These are phyloP conservation scores for Xylariaceae sp. DNA, from an alignment of 2,329 filamentous ascomycete genomes.

Conservation along the genomic window DNA sequence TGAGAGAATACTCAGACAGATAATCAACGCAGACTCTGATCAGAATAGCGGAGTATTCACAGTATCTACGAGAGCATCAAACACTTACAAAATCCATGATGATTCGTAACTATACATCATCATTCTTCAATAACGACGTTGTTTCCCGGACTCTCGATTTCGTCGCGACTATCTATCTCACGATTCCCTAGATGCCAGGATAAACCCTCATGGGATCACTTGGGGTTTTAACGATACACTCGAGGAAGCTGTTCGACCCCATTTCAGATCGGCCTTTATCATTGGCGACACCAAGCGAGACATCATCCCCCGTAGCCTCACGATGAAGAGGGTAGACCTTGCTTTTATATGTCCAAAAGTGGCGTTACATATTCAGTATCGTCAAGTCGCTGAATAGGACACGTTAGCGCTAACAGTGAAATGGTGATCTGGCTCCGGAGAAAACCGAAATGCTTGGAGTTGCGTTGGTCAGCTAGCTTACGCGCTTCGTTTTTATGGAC, in stretches of 20 bases:
- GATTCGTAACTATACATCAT: too few relatives aligned
- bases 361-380: too few relatives aligned
- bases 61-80: slow-evolving; percentile 1
- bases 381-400: too few relatives aligned
- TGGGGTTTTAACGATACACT: not conserved
- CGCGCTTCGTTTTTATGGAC: too few relatives aligned
- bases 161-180: slow-evolving; percentile 1
- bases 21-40: not conserved
- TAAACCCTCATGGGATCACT: not conserved
- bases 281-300: not conserved
- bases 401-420: too few relatives aligned
- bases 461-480: too few relatives aligned
- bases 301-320: not conserved
- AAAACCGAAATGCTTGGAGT: too few relatives aligned
- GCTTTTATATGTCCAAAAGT: too few relatives aligned
- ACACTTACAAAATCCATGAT: too few relatives aligned
- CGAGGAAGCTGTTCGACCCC: not conserved
- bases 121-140: not conserved
- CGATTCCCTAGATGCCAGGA: not conserved
- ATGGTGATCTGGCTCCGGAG: too few relatives aligned
- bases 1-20: not conserved
- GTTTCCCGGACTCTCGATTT: slow-evolving; percentile 5
- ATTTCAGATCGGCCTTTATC: not conserved
- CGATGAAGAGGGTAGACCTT: too few relatives aligned
- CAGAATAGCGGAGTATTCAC: slow-evolving; percentile 5